A percentile compares a stretch with the other conserved stretches of the same genome.
Conservation (phyloP, 306 rosid genomes). For the Spatholobus suberectus region DNA sequence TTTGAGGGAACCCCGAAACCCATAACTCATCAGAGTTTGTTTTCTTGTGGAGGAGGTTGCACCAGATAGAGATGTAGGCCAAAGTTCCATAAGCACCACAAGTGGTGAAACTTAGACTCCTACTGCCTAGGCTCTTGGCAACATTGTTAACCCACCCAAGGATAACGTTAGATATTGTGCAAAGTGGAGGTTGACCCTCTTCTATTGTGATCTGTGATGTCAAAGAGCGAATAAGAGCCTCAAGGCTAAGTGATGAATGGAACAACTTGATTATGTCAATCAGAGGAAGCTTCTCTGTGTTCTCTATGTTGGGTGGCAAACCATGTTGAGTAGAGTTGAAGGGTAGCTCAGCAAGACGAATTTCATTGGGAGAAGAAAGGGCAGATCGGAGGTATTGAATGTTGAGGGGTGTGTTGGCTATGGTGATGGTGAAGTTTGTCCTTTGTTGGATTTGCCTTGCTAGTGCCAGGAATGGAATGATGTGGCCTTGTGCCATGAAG, state of each 20-base stretch:
- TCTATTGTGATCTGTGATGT: slow-evolving; percentile 44
- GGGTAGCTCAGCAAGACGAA: slow-evolving; percentile 59
- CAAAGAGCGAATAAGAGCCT: slow-evolving; percentile 51
- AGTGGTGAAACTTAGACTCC: slow-evolving; percentile 59
- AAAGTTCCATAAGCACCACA: slow-evolving; percentile 78
- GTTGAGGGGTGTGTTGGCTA: slow-evolving; percentile 73
- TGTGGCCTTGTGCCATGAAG: slow-evolving; percentile 79
- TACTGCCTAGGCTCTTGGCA: slow-evolving; percentile 52
- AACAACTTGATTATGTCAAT: slow-evolving; percentile 26
- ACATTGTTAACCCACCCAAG: slow-evolving; percentile 62
- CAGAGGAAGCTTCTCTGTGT: slow-evolving; percentile 61
- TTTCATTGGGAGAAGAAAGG: slow-evolving; percentile 22
- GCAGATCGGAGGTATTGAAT: slow-evolving; percentile 60
- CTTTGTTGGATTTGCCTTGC: slow-evolving; percentile 61
- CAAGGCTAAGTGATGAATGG: slow-evolving; percentile 55
- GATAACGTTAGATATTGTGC: slow-evolving; percentile 58
- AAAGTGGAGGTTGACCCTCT: slow-evolving; percentile 57
- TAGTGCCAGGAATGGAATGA: slow-evolving; percentile 67
- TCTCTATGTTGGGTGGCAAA: slow-evolving; percentile 66
- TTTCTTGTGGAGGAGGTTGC: slow-evolving; percentile 64
- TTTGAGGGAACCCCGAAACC: slow-evolving; percentile 68
- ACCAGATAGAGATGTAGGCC: slow-evolving; percentile 67
- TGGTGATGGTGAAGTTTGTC: slow-evolving; percentile 56
- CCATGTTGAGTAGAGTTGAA: slow-evolving; percentile 49
- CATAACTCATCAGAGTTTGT: slow-evolving; percentile 54